Base-by-base conservation (phyloP, 78 protist genomes). In the Paratrimastix pyriformis region DNA sequence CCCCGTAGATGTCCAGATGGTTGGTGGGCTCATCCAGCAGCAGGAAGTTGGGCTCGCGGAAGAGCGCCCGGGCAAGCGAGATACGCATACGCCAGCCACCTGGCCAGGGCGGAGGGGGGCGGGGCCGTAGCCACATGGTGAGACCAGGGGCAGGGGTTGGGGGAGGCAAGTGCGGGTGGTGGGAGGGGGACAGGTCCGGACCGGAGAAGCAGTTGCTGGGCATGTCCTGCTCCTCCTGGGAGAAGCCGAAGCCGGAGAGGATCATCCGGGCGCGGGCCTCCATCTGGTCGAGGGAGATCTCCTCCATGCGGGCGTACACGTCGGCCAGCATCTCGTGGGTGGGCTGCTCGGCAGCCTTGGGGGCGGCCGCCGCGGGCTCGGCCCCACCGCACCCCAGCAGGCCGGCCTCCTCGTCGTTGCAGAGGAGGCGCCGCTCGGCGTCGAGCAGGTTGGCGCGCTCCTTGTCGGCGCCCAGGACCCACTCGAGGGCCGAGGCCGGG, bases 71-170 rank as follows among this genome's bases (percentile, higher is more conserved):
- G 0, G 92, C 92, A 8, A 91, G 77, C 33, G 94, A 58, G 43
- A 91, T 84, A 38, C 94, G 80, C 94, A 91, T 91, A 33, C 94
- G 68, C 87, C 87, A 83, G 21, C 91, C 91, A 52, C 96, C 93
- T n/a, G n/a, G n/a, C n/a, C n/a, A n/a, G n/a, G n/a, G n/a, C n/a
- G n/a, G n/a, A n/a, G n/a, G n/a, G n/a, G n/a, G n/a, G n/a, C n/a
- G n/a, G n/a, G n/a, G n/a, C n/a, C n/a, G n/a, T n/a, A n/a, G n/a
- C n/a, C n/a, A n/a, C n/a, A n/a, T n/a, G n/a, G n/a, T n/a, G n/a
- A n/a, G n/a, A n/a, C n/a, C n/a, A n/a, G n/a, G n/a, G n/a, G n/a
- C n/a, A n/a, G n/a, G n/a, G n/a, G n/a, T n/a, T n/a, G n/a, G n/a
- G n/a, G n/a, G n/a, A n/a, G n/a, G n/a, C n/a, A n/a, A n/a, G n/a